phyloP scores from a whole-genome alignment of 768 basidiomycete species.

The Mycena floridula region DNA sequence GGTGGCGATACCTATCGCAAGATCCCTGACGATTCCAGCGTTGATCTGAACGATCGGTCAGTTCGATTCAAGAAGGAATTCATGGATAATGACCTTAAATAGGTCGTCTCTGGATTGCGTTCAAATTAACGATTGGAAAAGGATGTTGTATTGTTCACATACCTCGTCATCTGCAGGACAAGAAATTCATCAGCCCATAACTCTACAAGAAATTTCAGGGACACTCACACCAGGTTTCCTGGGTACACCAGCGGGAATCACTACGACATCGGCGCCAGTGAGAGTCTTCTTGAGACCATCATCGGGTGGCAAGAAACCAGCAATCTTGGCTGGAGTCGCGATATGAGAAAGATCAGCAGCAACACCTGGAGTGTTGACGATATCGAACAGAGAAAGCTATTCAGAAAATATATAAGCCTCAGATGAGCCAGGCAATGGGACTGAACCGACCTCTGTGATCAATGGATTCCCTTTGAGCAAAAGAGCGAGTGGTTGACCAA shows the following conservation, averaged over 20 bases:
- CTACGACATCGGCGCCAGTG: conserved; percentile 80
- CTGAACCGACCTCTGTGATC: conserved; percentile 58
- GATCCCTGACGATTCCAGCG: conserved; percentile 91
- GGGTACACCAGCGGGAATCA: conserved; percentile 96
- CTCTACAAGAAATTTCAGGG: conserved; percentile 9
- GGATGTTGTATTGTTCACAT: conserved; percentile 11
- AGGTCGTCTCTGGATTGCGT: conserved; percentile 70
- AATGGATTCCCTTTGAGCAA: conserved; percentile 82
- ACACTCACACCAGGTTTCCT: conserved; percentile 84
- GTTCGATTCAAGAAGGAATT: background rate
- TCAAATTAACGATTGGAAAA: conserved; percentile 1
- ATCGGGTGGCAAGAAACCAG: conserved; percentile 73
- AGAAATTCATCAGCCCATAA: conserved; percentile 1
- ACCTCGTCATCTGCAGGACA: conserved; percentile 55
- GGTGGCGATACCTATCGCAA: conserved; percentile 86
- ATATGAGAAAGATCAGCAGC: conserved; percentile 94
- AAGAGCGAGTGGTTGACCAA: conserved; percentile 93
- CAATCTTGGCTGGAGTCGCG: conserved; percentile 78
- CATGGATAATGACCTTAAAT: conserved; percentile 65
- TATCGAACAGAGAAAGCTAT: conserved; percentile 88
- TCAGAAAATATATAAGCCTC: too few species aligned
- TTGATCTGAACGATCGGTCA: conserved; percentile 70
- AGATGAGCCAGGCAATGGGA: conserved; percentile 3
- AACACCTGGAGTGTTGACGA: conserved; percentile 96
- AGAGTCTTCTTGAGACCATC: conserved; percentile 81